A percentile compares a stretch with the other conserved stretches of the same genome.
phyloP scores from a whole-genome alignment of 2,329 filamentous ascomycete genomes.

The Lasiodiplodia hormozganensis region DNA sequence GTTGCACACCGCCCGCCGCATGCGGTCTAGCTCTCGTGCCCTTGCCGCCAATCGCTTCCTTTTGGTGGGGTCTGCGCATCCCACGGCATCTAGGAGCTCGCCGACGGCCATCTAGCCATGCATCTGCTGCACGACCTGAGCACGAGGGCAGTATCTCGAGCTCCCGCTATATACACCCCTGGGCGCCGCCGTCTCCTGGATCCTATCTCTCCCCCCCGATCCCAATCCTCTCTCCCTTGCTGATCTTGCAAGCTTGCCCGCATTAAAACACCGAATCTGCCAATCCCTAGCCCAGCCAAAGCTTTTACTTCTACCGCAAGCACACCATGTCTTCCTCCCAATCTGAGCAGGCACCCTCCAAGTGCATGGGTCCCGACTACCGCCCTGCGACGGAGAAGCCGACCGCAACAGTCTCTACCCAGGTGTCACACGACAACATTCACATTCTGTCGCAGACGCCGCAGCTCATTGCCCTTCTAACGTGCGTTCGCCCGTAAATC shows the following conservation, averaged over 20 bases:
- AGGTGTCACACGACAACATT: conserved; percentile 83
- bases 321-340: conserved; percentile 29
- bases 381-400: conserved; percentile 78
- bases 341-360: conserved; percentile 49
- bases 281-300: conserved; percentile 8
- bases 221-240: background rate
- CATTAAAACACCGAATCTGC: background rate
- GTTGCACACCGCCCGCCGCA: conserved; percentile 34
- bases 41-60: conserved; percentile 28
- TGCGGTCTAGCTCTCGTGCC: conserved; percentile 31
- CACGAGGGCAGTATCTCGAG: conserved; percentile 16
- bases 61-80: conserved; percentile 22
- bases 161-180: conserved; percentile 11
- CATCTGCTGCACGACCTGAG: conserved; percentile 19
- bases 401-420: conserved; percentile 85
- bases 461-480: conserved; percentile 94
- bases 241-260: background rate
- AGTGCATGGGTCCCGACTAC: conserved; percentile 83
- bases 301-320: background rate
- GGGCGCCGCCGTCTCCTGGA: conserved; percentile 9
- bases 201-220: background rate
- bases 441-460: conserved; percentile 90
- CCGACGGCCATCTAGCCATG: conserved; percentile 39
- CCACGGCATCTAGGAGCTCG: conserved; percentile 36
- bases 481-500: conserved; percentile 68